These are phyloP conservation scores for Jackrogersella minutella DNA, from an alignment of 495 filamentous ascomycete genomes.

Conservation along the genomic window DNA sequence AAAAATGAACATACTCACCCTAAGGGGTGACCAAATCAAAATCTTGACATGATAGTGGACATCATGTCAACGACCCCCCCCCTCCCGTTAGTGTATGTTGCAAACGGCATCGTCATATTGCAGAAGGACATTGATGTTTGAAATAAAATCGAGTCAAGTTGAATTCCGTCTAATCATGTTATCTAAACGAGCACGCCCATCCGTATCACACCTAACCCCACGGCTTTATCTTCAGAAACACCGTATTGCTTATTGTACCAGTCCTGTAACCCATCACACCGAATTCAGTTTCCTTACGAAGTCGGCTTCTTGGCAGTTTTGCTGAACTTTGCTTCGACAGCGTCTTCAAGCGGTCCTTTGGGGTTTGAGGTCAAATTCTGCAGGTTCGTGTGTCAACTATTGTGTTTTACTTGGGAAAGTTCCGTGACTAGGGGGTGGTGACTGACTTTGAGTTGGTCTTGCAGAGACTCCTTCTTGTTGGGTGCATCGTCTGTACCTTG, in stretches of 20 bases:
- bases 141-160: not conserved
- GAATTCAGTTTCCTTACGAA: not conserved
- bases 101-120: too few species aligned
- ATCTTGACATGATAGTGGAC: too few species aligned
- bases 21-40: too few species aligned
- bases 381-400: not conserved
- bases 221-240: not conserved
- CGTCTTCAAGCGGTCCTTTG: constrained; percentile 70
- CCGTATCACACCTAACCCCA: not conserved
- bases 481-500: constrained; percentile 58
- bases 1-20: too few species aligned
- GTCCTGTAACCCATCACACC: not conserved
- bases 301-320: constrained; percentile 49
- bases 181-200: not conserved
- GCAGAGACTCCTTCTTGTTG: constrained; percentile 59
- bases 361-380: constrained; percentile 72
- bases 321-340: constrained; percentile 69
- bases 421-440: not conserved
- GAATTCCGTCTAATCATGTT: constrained; percentile 4
- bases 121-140: too few species aligned
- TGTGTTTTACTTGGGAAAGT: not conserved
- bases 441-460: constrained; percentile 57
- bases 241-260: not conserved
- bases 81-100: too few species aligned
- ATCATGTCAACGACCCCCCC: too few species aligned